A percentile compares a stretch with the other conserved stretches of the same genome.
Conservation (phyloP, 176 grass and related monocot species). For the Musa beccarii region DNA sequence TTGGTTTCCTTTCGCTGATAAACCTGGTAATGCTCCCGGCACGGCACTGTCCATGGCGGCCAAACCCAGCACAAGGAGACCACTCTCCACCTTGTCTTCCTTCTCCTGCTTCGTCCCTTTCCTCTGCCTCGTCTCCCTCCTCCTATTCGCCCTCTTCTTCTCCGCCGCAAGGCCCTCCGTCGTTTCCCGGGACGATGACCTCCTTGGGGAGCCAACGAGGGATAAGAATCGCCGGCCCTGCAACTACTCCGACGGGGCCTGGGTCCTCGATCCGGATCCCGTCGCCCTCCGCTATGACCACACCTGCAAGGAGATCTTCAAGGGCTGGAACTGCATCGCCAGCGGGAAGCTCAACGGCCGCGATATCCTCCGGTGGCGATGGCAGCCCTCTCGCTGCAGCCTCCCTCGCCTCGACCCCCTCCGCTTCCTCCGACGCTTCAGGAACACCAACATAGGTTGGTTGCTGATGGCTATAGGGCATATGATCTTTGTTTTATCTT, state of each 20-base stretch:
- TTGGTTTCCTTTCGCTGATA: neutral
- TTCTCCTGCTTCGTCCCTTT: neutral
- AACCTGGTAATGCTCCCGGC: neutral
- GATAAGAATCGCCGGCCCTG: constrained; percentile 13
- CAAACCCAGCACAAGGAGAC: neutral
- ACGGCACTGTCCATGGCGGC: constrained; percentile 1
- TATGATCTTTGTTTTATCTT: neutral
- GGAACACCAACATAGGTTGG: constrained; percentile 61
- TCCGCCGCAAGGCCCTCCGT: neutral
- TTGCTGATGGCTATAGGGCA: too few relatives aligned
- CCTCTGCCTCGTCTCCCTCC: constrained; percentile 3
- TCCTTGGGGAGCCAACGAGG: neutral
- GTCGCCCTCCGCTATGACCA: constrained; percentile 47
- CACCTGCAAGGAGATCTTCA: constrained; percentile 82
- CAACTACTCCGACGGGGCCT: constrained; percentile 55
- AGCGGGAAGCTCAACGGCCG: constrained; percentile 50
- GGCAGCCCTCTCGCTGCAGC: constrained; percentile 43
- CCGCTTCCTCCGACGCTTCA: constrained; percentile 48
- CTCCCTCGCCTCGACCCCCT: constrained; percentile 41
- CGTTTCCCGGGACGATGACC: neutral
- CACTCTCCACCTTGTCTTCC: neutral
- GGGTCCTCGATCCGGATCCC: constrained; percentile 31
- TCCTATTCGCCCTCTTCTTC: neutral
- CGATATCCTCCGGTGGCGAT: constrained; percentile 52
- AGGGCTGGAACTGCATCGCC: constrained; percentile 85